phyloP scores from a whole-genome alignment of 164 flowering plant genomes.

The Sedum album region DNA sequence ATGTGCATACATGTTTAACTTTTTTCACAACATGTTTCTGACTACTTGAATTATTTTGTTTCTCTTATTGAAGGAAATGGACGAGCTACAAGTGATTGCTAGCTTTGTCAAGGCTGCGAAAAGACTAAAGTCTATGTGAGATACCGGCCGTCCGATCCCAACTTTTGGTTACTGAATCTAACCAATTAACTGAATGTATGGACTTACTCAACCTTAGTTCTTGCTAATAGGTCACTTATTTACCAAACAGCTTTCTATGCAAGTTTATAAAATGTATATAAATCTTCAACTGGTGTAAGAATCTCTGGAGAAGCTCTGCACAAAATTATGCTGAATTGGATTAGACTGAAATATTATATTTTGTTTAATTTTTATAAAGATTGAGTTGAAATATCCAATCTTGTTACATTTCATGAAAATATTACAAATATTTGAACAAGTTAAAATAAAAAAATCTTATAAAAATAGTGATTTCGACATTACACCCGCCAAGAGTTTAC shows the following conservation, averaged over 20 bases:
- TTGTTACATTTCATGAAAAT: too few relatives aligned
- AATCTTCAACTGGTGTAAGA: neutral
- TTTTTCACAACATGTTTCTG: neutral
- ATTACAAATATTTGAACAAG: too few relatives aligned
- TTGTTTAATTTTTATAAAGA: too few relatives aligned
- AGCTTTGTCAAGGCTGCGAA: slow-evolving; percentile 83
- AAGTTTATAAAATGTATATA: neutral
- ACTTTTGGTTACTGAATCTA: neutral
- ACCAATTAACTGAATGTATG: neutral
- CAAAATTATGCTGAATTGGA: neutral
- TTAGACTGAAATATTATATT: too few relatives aligned
- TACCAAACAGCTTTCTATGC: neutral
- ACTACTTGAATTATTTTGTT: neutral
- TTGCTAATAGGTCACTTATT: neutral
- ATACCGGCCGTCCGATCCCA: neutral
- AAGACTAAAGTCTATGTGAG: slow-evolving; percentile 40
- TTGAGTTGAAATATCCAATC: too few relatives aligned
- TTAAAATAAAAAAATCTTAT: neutral
- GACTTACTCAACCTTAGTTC: neutral
- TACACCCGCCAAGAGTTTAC: neutral
- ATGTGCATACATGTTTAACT: neutral
- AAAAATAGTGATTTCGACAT: neutral
- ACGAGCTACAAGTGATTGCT: slow-evolving; percentile 84
- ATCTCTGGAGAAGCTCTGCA: neutral
- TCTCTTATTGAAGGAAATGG: slow-evolving; percentile 54